Percentiles rank a stretch among this genome's conserved stretches.
Conservation (phyloP, 345 rosid species). For the Melaleuca alternifolia region DNA sequence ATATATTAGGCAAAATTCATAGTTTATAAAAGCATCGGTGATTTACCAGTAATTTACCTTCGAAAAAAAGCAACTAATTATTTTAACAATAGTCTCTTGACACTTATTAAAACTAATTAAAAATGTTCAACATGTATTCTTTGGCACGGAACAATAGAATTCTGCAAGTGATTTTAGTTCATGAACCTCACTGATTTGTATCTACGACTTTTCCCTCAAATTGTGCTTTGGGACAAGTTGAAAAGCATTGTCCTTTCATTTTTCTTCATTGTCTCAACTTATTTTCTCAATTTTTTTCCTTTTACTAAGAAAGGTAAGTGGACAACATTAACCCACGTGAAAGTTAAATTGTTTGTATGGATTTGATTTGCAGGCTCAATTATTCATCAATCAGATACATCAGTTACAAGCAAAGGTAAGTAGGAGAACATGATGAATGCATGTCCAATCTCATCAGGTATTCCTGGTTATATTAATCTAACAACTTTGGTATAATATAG, state of each 20-base stretch:
- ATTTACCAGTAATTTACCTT: neutral
- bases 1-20: no score
- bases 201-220: neutral
- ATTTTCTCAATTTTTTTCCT: neutral
- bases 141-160: neutral
- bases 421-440: neutral
- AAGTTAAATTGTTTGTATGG: neutral
- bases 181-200: neutral
- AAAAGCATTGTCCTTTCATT: neutral
- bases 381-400: conserved; percentile 30
- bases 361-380: conserved; percentile 18
- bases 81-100: neutral
- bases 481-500: conserved; percentile 12
- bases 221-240: neutral
- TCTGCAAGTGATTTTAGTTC: neutral
- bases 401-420: conserved; percentile 37
- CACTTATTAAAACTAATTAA: neutral
- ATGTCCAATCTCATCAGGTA: neutral
- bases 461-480: neutral
- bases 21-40: neutral
- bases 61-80: neutral
- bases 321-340: neutral
- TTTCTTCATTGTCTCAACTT: neutral
- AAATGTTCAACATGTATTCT: neutral
- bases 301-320: neutral